Evolutionary conservation across 2,329 filamentous ascomycete genomes (phyloP).

Genomic region (Botrytis galanthina): DNA sequence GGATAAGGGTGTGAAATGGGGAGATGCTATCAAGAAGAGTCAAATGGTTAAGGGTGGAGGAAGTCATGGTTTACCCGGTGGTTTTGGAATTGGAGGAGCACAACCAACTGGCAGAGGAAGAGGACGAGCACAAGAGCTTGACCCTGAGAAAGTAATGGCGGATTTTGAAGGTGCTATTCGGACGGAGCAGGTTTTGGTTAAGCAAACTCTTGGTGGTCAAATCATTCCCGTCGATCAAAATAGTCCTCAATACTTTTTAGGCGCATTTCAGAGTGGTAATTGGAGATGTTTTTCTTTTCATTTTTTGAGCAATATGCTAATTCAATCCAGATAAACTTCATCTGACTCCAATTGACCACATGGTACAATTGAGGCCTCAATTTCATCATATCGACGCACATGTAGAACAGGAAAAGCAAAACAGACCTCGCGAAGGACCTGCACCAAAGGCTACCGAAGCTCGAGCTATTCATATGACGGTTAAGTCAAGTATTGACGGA

Average conservation of each 20-base stretch:
- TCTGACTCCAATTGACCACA: slow-evolving; percentile 76
- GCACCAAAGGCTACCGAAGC: slow-evolving; percentile 48
- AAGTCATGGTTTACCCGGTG: slow-evolving; percentile 68
- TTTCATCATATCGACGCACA: slow-evolving; percentile 89
- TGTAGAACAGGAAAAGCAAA: slow-evolving; percentile 59
- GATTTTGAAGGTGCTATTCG: slow-evolving; percentile 68
- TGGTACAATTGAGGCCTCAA: slow-evolving; percentile 87
- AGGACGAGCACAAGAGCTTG: slow-evolving; percentile 40
- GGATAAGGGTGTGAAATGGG: slow-evolving; percentile 78
- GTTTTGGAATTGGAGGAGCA: slow-evolving; percentile 62
- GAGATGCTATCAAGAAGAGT: slow-evolving; percentile 65
- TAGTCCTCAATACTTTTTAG: slow-evolving; percentile 73
- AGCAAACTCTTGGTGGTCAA: slow-evolving; percentile 83
- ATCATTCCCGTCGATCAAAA: slow-evolving; percentile 65
- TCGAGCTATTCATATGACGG: slow-evolving; percentile 80
- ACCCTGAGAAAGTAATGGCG: slow-evolving; percentile 39
- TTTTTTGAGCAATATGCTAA: slow-evolving; percentile 8
- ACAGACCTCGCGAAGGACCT: slow-evolving; percentile 41
- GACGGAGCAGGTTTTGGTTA: slow-evolving; percentile 69
- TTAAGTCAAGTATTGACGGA: slow-evolving; percentile 72
- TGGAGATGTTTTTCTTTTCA: slow-evolving; percentile 24
- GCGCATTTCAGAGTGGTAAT: slow-evolving; percentile 80
- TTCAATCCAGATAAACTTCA: slow-evolving; percentile 70
- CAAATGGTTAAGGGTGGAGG: slow-evolving; percentile 55
- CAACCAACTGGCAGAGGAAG: slow-evolving; percentile 39